Evolutionary conservation across 192 early-diverging fungal genomes (phyloP), one percentile per base, ranked within the genome.

Genomic region (Thamnidium elegans): DNA sequence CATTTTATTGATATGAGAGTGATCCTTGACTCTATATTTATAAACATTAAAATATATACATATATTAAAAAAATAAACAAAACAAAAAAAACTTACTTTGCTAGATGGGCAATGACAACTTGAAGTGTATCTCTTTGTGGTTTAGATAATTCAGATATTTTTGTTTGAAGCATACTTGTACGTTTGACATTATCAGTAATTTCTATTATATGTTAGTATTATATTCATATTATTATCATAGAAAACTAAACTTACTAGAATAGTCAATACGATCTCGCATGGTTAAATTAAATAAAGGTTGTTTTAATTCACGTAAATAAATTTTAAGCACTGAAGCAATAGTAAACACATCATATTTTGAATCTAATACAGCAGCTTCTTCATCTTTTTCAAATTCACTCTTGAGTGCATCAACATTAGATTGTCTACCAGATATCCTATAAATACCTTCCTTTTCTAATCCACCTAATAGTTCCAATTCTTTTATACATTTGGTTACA

Each of bases 1-100:
- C 86, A 89, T 89, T 59, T 89, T 89, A 80, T 89, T 89, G 1
- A 74, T 58, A 14, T 81, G 74, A 8, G 81, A 74, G 32, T 83
- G 58, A 1, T 58, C 42, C 32, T 78, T 65, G 3, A 86, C 65
- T 17, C 86, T 87, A 55, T 47, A 21, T 52, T 31, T 5, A 50
- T 26, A n/a, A n/a, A 21, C 15, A 4, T 55, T 15, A 23, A 23
- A 3, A 9, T 39, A n/a, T n/a, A n/a, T 39, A 39, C 7, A 9
- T 52, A 23, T 19, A 14, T 31, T 14, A 15, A 15, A 31, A 31
- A 15, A 5, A 13, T 15, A 34, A 31, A 13, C 3, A 32, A 15
- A 4, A 34, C 20, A 34, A 7, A 55, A 10, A 55, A 36, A 5
- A 32, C 69, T 53, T 81, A 86, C 83, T 67, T 82, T 47, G 78